These are phyloP conservation scores for Malassezia pachydermatis DNA, from an alignment of 1,284 basidiomycete genomes.

Conservation along the genomic window DNA sequence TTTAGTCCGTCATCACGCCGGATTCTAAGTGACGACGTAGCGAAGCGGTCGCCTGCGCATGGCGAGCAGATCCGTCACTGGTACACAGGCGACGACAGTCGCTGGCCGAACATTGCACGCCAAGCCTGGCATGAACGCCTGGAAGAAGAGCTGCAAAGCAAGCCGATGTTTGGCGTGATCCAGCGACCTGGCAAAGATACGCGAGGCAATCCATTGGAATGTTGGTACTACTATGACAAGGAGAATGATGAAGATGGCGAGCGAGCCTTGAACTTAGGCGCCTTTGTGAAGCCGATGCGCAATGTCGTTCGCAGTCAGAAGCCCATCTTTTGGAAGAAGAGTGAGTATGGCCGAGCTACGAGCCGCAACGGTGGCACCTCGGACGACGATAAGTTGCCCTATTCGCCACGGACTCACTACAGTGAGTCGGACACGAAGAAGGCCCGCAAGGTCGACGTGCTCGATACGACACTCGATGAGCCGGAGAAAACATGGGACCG, in stretches of 20 bases:
- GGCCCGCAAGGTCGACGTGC: neutral
- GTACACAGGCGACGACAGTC: conserved; percentile 14
- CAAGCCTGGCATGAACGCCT: conserved; percentile 44
- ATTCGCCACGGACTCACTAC: conserved; percentile 9
- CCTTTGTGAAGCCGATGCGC: conserved; percentile 45
- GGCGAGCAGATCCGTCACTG: conserved; percentile 29
- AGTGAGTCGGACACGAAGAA: neutral
- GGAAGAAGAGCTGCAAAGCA: conserved; percentile 31
- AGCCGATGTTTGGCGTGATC: conserved; percentile 43
- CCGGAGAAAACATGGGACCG: conserved; percentile 7
- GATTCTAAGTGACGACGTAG: conserved; percentile 1
- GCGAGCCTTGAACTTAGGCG: conserved; percentile 38
- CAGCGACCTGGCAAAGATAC: conserved; percentile 43
- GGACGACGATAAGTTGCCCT: conserved; percentile 11
- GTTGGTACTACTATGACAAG: conserved; percentile 46
- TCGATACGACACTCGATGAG: neutral
- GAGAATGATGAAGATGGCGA: conserved; percentile 41
- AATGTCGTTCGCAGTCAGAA: conserved; percentile 45
- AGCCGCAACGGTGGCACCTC: neutral
- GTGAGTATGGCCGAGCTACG: conserved; percentile 26
- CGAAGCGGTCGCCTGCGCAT: conserved; percentile 17
- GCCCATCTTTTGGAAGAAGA: conserved; percentile 46
- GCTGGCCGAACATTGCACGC: conserved; percentile 26
- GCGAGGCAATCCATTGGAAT: conserved; percentile 41
- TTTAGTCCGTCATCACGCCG: conserved; percentile 27